Evolutionary conservation across 192 early-diverging fungal genomes (phyloP), one percentile per base, ranked within the genome.

Genomic region (Physocladia obscura): DNA sequence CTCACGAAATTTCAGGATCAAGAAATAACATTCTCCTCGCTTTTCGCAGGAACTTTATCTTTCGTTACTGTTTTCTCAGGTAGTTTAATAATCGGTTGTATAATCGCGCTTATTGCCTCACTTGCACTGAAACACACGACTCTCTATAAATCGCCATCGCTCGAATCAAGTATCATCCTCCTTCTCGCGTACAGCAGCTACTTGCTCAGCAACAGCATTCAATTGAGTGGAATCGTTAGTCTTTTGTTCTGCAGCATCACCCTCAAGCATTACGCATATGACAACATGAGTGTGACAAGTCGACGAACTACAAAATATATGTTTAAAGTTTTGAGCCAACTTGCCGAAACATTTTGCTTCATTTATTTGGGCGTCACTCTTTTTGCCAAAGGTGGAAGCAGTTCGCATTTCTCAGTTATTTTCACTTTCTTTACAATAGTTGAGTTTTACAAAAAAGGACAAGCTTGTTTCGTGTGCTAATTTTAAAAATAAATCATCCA

Each of bases 301-400:
- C 85, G 92, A 74, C 74, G 89, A 30, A 93, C 95, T 1, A 95
- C 93, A 35, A 91, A 90, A 68, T 91, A 92, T 62, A 83, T 98
- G 81, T 97, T 97, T 80, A 87, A 92, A 29, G 89, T 97, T n/a
- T 78, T 98, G 26, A 88, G 92, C 0, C 92, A 95, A 58, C 81
- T 98, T 29, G 90, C 93, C 0, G 97, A 98, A 73, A 97, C 96
- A 67, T 98, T 98, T 76, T 90, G 97, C 67, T 98, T 97, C 73
- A 94, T 98, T 49, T 97, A 97, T 74, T 81, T 98, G 31, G 97
- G 95, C 4, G 81, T 98, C 49, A 91, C 94, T 32, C 84, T 97
- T 58, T 98, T 97, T 73, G 94, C 96, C 0, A 79, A 89, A 17
- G 69, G 76, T 44, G 40, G 40, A 8, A 44, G n/a, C 11, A 31